Conservation (phyloP, 78 protist species). For the Dictyostelium brefeldianum region DNA sequence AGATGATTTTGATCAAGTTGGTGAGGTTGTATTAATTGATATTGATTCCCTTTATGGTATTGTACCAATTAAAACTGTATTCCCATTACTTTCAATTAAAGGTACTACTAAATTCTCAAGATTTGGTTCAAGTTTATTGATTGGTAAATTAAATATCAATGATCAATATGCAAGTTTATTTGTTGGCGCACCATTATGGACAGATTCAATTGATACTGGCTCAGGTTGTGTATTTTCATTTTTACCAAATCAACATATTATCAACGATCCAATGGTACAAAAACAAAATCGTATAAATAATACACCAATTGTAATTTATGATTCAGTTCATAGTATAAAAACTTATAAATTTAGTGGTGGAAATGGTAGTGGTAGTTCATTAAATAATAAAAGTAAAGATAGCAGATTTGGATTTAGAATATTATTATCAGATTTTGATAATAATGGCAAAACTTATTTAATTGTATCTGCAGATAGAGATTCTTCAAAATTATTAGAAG, state of each 20-base stretch:
- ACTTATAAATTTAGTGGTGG: background rate
- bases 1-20: constrained; percentile 31
- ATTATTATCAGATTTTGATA: constrained; percentile 22
- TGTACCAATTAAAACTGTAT: background rate
- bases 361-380: background rate
- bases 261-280: background rate
- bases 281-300: background rate
- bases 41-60: background rate
- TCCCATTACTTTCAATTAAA: background rate
- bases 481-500: constrained; percentile 22
- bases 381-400: constrained; percentile 33
- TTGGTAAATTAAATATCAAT: background rate
- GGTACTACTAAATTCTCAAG: constrained; percentile 26
- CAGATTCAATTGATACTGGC: constrained; percentile 34
- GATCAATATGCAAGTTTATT: constrained; percentile 11
- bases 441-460: constrained; percentile 57
- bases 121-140: constrained; percentile 35
- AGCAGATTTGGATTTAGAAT: constrained; percentile 63
- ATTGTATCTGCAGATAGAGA: constrained; percentile 61
- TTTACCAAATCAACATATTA: background rate
- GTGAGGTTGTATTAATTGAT: constrained; percentile 35
- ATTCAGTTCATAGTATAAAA: background rate
- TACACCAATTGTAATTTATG: constrained; percentile 2
- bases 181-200: constrained; percentile 71
- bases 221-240: constrained; percentile 43